Conservation (phyloP, 164 flowering plant species). For the Cinnamomum micranthum region DNA sequence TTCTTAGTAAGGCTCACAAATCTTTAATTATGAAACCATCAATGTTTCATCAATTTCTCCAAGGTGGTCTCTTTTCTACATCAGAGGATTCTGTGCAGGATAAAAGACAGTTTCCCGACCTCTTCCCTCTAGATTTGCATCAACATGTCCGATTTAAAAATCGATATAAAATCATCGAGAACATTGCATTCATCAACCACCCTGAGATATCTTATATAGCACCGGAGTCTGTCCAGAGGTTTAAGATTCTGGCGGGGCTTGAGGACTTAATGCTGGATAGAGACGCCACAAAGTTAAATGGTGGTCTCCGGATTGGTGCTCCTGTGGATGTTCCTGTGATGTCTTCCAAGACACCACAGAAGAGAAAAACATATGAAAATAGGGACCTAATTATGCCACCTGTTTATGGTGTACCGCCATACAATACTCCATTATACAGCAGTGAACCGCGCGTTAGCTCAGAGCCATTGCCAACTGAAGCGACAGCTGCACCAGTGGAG, state of each 20-base stretch:
- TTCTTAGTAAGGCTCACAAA: constrained; percentile 40
- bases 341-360: not conserved
- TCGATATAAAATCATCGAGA: constrained; percentile 26
- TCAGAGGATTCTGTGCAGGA: constrained; percentile 4
- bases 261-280: constrained; percentile 26
- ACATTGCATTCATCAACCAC: constrained; percentile 36
- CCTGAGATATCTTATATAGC: constrained; percentile 36
- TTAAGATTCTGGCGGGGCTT: constrained; percentile 43
- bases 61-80: constrained; percentile 27
- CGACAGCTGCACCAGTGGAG: too few species aligned
- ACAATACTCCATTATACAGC: too few species aligned
- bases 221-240: constrained; percentile 38
- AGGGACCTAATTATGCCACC: too few species aligned
- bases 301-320: not conserved
- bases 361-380: too few species aligned
- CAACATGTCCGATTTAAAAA: constrained; percentile 18
- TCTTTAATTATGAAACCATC: constrained; percentile 30
- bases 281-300: constrained; percentile 20
- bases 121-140: constrained; percentile 41
- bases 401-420: too few species aligned
- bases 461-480: not conserved
- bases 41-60: constrained; percentile 28
- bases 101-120: constrained; percentile 41
- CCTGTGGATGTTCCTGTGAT: constrained; percentile 3
- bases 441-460: too few species aligned